Conservation (phyloP, 2,329 filamentous ascomycete species). For the Alternaria sp. region DNA sequence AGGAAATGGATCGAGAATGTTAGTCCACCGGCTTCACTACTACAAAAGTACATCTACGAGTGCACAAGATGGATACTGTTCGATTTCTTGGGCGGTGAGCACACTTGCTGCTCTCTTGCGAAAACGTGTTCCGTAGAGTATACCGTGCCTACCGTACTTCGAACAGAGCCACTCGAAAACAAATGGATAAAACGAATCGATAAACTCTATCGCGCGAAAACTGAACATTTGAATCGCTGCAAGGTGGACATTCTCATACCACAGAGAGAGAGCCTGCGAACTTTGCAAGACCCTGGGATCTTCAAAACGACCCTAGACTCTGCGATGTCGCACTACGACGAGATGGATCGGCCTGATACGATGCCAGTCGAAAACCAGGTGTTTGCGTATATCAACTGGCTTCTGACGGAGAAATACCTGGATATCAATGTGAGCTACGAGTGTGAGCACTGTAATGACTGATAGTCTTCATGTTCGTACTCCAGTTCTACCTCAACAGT, state of each 20-base stretch:
- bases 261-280: fast-evolving
- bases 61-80: background rate
- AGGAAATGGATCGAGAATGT: background rate
- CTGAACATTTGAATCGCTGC: too few relatives aligned
- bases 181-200: too few relatives aligned
- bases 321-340: background rate
- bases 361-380: background rate
- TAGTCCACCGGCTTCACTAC: background rate
- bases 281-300: background rate
- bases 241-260: too few relatives aligned
- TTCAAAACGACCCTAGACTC: background rate
- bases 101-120: background rate
- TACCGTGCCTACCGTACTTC: too few relatives aligned
- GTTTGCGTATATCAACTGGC: background rate
- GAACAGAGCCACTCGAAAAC: too few relatives aligned
- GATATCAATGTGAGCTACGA: background rate
- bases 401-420: background rate
- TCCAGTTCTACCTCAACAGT: too few relatives aligned
- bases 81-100: background rate
- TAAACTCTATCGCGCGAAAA: too few relatives aligned
- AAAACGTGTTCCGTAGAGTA: background rate
- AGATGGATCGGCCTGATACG: background rate
- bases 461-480: too few relatives aligned
- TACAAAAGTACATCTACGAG: background rate
- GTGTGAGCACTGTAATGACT: too few relatives aligned